Evolutionary conservation across 441 rosid species (phyloP), one percentile per base, ranked within the genome.

Genomic region (Kokia cookei): DNA sequence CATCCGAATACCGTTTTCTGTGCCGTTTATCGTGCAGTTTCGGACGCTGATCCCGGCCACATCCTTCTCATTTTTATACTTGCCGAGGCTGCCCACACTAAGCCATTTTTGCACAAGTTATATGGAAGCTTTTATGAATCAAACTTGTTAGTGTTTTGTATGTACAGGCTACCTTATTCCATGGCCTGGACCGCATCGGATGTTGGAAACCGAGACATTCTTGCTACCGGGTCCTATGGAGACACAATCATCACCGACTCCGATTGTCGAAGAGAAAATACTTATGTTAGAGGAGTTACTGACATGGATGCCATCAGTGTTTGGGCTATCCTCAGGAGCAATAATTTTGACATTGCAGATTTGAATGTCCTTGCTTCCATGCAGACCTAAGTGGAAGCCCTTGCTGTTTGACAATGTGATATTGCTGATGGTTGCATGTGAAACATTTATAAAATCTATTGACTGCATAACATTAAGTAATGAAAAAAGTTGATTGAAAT

Each of bases 301-400:
- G 0, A 85, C 53, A 65, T 90, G 95, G 73, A 90, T 85, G 11
- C 95, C 93, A 42, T 90, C 91, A 0, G 93, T 90, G 80, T 87
- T 90, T 1, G 95, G 93, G 84, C 93, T 87, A 63, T 88, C 82
- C 27, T 67, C 58, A 0, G 92, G 95, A 22, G 95, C 83, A 1
- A 29, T 73, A 35, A 90, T 78, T 6, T 7, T 80, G 63, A 87
- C 48, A 51, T 79, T 71, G 40, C 75, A 9, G 19, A 87, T 73
- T 17, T 43, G 19, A 26, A 90, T 70, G 77, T 82, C 50, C 12
- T 74, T 26, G 75, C 87, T 72, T 37, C 9, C 22, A 65, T 76
- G 60, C 65, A 90, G 14, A 26, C 65, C 69, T 37, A 88, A 12
- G 54, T 88, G 93, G 79, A 88, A 90, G 24, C 85, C 87, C 71